A percentile compares a stretch with the other conserved stretches of the same genome.
Evolutionary conservation across 331 rosid species (phyloP).

Genomic region (Erythrophleum ivorense): DNA sequence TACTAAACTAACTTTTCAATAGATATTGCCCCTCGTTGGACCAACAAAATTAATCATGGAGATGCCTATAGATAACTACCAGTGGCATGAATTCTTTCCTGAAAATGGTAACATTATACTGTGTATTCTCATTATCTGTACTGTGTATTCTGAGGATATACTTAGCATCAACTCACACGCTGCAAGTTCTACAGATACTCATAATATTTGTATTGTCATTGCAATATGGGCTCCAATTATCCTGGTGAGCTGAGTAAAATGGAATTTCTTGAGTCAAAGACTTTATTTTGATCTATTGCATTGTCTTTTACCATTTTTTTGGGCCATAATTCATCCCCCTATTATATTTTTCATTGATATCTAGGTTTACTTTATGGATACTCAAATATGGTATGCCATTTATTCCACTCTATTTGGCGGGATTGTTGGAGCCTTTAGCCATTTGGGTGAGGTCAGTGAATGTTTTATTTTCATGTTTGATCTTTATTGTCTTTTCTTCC

Average conservation of each 20-base stretch:
- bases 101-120: constrained; percentile 62
- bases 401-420: constrained; percentile 93
- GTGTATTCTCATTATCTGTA: constrained; percentile 28
- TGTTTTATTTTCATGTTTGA: constrained; percentile 23
- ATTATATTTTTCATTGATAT: constrained; percentile 40
- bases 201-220: constrained; percentile 68
- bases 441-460: constrained; percentile 95
- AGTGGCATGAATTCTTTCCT: constrained; percentile 98
- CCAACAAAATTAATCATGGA: constrained; percentile 87
- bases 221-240: constrained; percentile 98
- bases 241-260: constrained; percentile 62
- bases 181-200: constrained; percentile 59
- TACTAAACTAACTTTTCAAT: constrained; percentile 42
- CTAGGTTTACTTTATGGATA: constrained; percentile 97
- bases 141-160: constrained; percentile 33
- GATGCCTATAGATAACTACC: constrained; percentile 72
- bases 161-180: constrained; percentile 41
- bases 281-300: constrained; percentile 26
- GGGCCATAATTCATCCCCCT: constrained; percentile 19
- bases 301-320: constrained; percentile 26
- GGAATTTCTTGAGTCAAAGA: constrained; percentile 21
- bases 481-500: not conserved
- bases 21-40: constrained; percentile 85
- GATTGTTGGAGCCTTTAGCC: constrained; percentile 94
- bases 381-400: constrained; percentile 99